Percentiles rank a stretch among this genome's conserved stretches.
Evolutionary conservation across 371 early-diverging fungal species (phyloP).

Genomic region (Haplosporangium sp.): DNA sequence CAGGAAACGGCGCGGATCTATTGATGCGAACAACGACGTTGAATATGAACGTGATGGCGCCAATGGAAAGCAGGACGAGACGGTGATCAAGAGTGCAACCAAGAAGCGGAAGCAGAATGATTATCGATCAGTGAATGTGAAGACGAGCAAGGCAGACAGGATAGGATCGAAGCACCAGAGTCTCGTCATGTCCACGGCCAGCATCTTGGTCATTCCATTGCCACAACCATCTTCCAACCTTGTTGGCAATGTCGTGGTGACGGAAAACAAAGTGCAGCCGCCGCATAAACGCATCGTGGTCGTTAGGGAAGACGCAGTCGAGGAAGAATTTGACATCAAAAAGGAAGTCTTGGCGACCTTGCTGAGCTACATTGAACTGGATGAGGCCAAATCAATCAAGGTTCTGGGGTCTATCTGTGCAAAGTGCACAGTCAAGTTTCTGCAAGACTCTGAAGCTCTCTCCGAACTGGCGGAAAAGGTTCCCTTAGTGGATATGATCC

Average conservation of each 20-base stretch:
- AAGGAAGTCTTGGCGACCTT: conserved; percentile 48
- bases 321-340: conserved; percentile 51
- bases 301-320: conserved; percentile 33
- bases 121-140: conserved; percentile 10
- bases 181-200: conserved; percentile 21
- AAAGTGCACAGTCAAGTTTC: conserved; percentile 47
- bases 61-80: neutral
- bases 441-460: conserved; percentile 18
- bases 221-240: no score
- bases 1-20: conserved; percentile 14
- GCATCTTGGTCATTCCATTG: conserved; percentile 38
- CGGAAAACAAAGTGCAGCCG: neutral
- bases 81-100: neutral
- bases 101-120: conserved; percentile 43
- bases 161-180: conserved; percentile 23
- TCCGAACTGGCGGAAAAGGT: conserved; percentile 20
- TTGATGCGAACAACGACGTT: neutral
- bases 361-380: conserved; percentile 49
- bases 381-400: conserved; percentile 34
- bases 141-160: conserved; percentile 15
- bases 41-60: neutral
- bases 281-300: conserved; percentile 24
- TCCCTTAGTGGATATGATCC: conserved; percentile 28
- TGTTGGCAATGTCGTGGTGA: neutral
- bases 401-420: conserved; percentile 38